phyloP scores from a whole-genome alignment of 1,284 basidiomycete genomes.

The Trametes polyzona region DNA sequence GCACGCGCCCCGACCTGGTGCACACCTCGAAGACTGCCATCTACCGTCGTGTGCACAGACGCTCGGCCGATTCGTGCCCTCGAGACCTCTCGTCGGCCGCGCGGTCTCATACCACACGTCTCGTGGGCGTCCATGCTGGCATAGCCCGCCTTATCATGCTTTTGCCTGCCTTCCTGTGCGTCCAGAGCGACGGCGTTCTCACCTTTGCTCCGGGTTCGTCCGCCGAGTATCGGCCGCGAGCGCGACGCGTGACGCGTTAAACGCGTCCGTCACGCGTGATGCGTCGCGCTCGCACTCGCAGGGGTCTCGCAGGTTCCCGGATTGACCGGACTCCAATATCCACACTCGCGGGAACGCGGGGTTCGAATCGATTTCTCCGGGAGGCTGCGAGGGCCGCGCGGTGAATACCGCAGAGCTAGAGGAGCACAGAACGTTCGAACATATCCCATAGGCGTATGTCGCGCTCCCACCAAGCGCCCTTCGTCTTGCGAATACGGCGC shows the following conservation, averaged over 20 bases:
- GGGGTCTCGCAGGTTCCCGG: not conserved
- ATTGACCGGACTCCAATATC: not conserved
- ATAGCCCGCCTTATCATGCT: conserved; percentile 2
- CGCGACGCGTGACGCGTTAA: conserved; percentile 2
- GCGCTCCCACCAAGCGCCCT: not conserved
- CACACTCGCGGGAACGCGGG: not conserved
- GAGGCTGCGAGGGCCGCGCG: too few relatives aligned
- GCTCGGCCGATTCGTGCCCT: not conserved
- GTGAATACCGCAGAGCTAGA: too few relatives aligned
- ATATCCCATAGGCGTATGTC: not conserved
- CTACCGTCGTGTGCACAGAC: not conserved
- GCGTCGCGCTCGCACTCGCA: not conserved
- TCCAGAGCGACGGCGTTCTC: not conserved
- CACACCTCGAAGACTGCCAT: not conserved
- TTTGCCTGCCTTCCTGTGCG: not conserved
- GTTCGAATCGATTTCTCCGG: too few relatives aligned
- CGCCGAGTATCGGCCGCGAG: not conserved
- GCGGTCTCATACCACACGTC: conserved; percentile 7
- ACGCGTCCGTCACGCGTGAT: conserved; percentile 21
- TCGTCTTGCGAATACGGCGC: not conserved
- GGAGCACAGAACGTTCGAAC: not conserved
- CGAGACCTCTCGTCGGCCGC: not conserved
- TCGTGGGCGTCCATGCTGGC: not conserved
- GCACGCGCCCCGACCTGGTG: conserved; percentile 2
- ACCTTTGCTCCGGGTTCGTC: not conserved